These are phyloP conservation scores for Oryza rufipogon DNA, from an alignment of 176 grass and related monocot species.

Conservation along the genomic window DNA sequence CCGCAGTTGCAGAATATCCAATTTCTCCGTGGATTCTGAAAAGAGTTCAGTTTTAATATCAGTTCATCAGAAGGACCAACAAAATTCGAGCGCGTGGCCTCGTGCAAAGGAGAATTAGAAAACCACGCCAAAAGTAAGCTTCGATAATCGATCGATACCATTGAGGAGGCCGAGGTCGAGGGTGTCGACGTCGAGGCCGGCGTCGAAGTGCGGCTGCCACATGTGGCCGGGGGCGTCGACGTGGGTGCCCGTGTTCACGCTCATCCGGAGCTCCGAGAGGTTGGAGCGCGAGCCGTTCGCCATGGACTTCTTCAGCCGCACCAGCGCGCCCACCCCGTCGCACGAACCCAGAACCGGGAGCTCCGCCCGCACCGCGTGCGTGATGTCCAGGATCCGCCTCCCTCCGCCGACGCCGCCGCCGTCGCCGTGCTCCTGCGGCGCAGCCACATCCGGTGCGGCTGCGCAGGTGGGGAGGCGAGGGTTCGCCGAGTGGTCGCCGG, in stretches of 20 bases:
- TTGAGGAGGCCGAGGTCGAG: constrained; percentile 52
- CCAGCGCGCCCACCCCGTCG: constrained; percentile 25
- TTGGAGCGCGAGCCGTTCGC: constrained; percentile 52
- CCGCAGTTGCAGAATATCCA: no score
- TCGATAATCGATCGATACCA: constrained; percentile 29
- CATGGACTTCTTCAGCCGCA: constrained; percentile 40
- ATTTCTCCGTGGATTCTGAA: no score
- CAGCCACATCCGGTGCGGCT: background rate
- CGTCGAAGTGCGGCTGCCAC: constrained; percentile 46
- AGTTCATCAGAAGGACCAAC: background rate
- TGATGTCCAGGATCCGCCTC: background rate
- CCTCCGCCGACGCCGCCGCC: background rate
- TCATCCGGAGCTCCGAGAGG: constrained; percentile 40
- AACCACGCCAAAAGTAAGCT: background rate
- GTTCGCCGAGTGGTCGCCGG: background rate
- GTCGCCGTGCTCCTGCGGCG: background rate
- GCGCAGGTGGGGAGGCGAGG: background rate
- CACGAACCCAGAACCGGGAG: constrained; percentile 29
- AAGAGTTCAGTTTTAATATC: background rate
- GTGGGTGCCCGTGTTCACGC: background rate
- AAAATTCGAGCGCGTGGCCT: background rate
- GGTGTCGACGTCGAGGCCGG: constrained; percentile 49
- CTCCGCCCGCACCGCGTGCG: constrained; percentile 37
- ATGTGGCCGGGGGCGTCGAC: constrained; percentile 29
- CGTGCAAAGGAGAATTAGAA: background rate